phyloP scores from a whole-genome alignment of 371 early-diverging fungal genomes.

The Thermomucor indicae-seudaticae region DNA sequence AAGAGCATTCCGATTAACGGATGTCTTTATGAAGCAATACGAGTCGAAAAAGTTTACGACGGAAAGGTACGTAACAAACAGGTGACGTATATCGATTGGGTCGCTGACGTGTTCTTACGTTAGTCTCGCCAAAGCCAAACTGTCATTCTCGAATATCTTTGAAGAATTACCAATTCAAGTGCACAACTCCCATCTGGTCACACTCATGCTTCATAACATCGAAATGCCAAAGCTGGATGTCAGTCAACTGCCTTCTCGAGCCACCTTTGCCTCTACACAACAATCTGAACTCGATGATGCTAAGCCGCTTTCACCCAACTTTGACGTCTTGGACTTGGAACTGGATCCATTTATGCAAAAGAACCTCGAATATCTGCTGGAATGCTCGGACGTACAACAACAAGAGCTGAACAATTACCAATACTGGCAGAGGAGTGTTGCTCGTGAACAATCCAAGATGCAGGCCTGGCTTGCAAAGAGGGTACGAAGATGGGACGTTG shows the following conservation, averaged over 20 bases:
- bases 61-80: slow-evolving; percentile 47
- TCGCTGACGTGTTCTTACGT: too few species aligned
- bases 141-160: slow-evolving; percentile 83
- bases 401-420: slow-evolving; percentile 91
- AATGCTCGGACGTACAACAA: slow-evolving; percentile 85
- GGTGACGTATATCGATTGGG: too few species aligned
- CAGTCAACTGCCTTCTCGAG: slow-evolving; percentile 38
- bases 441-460: slow-evolving; percentile 80
- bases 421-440: slow-evolving; percentile 89
- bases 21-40: slow-evolving; percentile 82
- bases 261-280: slow-evolving; percentile 41
- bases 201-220: slow-evolving; percentile 79
- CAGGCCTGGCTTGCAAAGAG: slow-evolving; percentile 58
- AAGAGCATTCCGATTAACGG: slow-evolving; percentile 85
- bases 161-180: slow-evolving; percentile 88
- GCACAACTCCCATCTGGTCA: slow-evolving; percentile 78
- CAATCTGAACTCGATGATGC: slow-evolving; percentile 37
- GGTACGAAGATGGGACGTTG: slow-evolving; percentile 26
- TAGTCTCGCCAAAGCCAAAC: slow-evolving; percentile 67
- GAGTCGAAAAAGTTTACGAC: slow-evolving; percentile 85
- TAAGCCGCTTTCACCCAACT: slow-evolving; percentile 75
- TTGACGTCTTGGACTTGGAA: slow-evolving; percentile 78
- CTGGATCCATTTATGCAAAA: slow-evolving; percentile 80
- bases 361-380: slow-evolving; percentile 84
- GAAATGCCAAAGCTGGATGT: slow-evolving; percentile 52